Conservation (phyloP, 148 eudicot species). For the Amaranthus cruentus region DNA sequence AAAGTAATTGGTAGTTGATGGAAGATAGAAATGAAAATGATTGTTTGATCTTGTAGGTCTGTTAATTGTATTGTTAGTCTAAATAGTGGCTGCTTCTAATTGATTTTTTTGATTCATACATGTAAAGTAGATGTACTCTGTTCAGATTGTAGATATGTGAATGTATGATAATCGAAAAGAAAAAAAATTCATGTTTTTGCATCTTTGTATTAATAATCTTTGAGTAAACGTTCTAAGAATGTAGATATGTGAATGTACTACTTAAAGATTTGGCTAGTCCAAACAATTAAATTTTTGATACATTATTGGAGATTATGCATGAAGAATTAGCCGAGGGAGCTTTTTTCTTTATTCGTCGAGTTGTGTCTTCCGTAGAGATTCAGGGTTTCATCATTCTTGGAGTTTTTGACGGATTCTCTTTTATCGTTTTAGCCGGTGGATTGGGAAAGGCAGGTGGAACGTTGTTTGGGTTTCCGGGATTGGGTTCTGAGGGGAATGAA, state of each 20-base stretch:
- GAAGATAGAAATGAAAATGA: neutral
- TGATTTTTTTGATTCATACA: conserved; percentile 20
- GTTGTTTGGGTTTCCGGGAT: neutral
- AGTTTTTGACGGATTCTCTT: conserved; percentile 6
- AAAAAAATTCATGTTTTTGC: neutral
- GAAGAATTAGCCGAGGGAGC: neutral
- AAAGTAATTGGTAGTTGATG: conserved; percentile 26
- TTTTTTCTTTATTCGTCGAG: conserved; percentile 7
- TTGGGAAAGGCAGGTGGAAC: conserved; percentile 18
- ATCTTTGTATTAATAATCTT: conserved; percentile 2
- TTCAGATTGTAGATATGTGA: conserved; percentile 28
- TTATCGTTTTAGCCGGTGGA: conserved; percentile 1
- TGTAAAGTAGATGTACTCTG: conserved; percentile 24
- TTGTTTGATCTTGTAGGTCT: neutral
- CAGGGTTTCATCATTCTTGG: conserved; percentile 7
- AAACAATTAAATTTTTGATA: conserved; percentile 4
- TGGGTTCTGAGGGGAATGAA: conserved; percentile 10
- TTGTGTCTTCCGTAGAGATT: neutral
- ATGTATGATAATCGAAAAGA: conserved; percentile 22
- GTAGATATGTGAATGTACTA: neutral
- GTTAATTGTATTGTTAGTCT: conserved; percentile 11
- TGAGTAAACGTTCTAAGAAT: conserved; percentile 11
- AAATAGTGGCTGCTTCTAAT: conserved; percentile 1
- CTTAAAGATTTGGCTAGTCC: conserved; percentile 1
- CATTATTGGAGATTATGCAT: conserved; percentile 2